phyloP scores from a whole-genome alignment of 768 basidiomycete species.

The Auricularia heimuer region DNA sequence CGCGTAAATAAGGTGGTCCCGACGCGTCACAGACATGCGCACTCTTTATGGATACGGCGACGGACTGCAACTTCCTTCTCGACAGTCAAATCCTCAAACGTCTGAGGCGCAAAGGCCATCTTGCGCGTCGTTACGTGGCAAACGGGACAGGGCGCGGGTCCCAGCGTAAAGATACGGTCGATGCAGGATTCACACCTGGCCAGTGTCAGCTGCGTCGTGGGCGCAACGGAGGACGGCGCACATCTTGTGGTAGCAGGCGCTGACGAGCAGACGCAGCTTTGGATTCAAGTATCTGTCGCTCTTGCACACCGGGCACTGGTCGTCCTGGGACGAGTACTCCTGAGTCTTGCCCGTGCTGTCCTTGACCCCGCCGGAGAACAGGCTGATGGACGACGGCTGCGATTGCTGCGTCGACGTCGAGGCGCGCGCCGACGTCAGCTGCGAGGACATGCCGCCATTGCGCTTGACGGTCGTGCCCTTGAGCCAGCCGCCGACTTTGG shows the following conservation, averaged over 20 bases:
- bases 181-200: slow-evolving; percentile 96
- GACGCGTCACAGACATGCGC: slow-evolving; percentile 16
- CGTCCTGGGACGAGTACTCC: slow-evolving; percentile 79
- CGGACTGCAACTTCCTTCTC: slow-evolving; percentile 92
- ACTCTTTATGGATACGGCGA: slow-evolving; percentile 85
- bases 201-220: neutral
- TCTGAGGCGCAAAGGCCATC: slow-evolving; percentile 90
- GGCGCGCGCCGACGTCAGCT: neutral
- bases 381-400: neutral
- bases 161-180: slow-evolving; percentile 89
- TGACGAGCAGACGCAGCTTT: slow-evolving; percentile 85
- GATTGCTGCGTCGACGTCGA: neutral
- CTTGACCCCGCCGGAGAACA: slow-evolving; percentile 57
- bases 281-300: slow-evolving; percentile 94
- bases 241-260: slow-evolving; percentile 99
- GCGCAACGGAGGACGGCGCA: slow-evolving; percentile 24
- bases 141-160: slow-evolving; percentile 92
- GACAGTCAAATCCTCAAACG: slow-evolving; percentile 84
- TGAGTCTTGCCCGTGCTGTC: slow-evolving; percentile 74
- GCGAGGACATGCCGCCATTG: slow-evolving; percentile 8
- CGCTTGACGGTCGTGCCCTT: slow-evolving; percentile 71
- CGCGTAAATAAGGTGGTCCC: neutral
- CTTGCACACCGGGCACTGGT: slow-evolving; percentile 95
- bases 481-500: slow-evolving; percentile 41
- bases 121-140: slow-evolving; percentile 84